Evolutionary conservation across 2,329 filamentous ascomycete species (phyloP).

Genomic region (Tolypocladium guangdongense): DNA sequence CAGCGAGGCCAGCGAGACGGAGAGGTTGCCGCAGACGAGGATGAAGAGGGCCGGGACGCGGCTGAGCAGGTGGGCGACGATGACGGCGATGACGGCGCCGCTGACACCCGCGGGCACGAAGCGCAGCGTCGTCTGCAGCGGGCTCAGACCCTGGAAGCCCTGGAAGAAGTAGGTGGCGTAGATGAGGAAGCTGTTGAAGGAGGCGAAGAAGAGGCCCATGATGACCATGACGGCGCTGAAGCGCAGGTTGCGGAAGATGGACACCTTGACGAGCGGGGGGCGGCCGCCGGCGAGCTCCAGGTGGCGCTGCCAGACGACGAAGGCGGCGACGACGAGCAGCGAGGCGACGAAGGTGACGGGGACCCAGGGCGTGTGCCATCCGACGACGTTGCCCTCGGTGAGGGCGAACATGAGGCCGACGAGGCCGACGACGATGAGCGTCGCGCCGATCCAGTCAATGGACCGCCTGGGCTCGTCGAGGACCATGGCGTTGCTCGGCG

Average conservation of each 20-base stretch:
- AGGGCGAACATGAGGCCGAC: conserved; percentile 55
- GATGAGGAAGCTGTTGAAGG: conserved; percentile 58
- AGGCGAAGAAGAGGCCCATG: conserved; percentile 55
- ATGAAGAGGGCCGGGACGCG: conserved; percentile 48
- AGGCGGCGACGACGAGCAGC: conserved; percentile 41
- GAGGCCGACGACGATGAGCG: conserved; percentile 50
- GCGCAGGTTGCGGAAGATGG: conserved; percentile 46
- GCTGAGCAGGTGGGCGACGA: conserved; percentile 44
- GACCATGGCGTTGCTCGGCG: conserved; percentile 12
- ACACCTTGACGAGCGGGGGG: conserved; percentile 54
- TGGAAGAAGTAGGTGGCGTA: conserved; percentile 63
- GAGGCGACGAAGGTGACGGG: conserved; percentile 47
- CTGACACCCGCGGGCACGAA: conserved; percentile 56
- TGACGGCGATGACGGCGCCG: conserved; percentile 45
- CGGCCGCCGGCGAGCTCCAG: conserved; percentile 16
- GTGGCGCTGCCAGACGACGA: conserved; percentile 49
- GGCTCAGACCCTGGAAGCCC: conserved; percentile 48
- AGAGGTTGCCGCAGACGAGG: conserved; percentile 44
- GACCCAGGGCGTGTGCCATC: conserved; percentile 55
- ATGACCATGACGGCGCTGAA: conserved; percentile 55
- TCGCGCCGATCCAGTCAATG: conserved; percentile 57
- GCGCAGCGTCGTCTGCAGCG: conserved; percentile 56
- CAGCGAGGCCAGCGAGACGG: conserved; percentile 42
- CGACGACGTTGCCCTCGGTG: conserved; percentile 58
- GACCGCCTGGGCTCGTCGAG: conserved; percentile 24